phyloP scores from a whole-genome alignment of 345 rosid genomes.

The Carallia brachiata region DNA sequence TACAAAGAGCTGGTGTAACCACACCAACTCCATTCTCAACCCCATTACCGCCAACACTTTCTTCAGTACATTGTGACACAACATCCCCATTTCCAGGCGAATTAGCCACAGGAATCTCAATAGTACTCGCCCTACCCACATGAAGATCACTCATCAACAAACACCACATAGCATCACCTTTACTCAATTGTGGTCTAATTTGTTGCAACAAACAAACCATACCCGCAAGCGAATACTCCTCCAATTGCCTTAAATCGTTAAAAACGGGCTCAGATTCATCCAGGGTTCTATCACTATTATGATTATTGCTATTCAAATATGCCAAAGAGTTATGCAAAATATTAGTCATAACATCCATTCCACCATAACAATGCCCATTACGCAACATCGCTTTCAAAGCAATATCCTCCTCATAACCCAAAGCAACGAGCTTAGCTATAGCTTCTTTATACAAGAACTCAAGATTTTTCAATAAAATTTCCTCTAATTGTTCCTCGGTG shows the following conservation, averaged over 20 bases:
- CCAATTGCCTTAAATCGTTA: constrained; percentile 67
- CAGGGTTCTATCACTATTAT: constrained; percentile 34
- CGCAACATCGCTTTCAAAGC: constrained; percentile 73
- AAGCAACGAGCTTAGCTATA: constrained; percentile 55
- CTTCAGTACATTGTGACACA: constrained; percentile 30
- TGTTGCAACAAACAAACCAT: constrained; percentile 89
- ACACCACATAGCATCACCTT: constrained; percentile 98
- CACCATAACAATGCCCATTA: constrained; percentile 85
- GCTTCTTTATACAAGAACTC: constrained; percentile 67
- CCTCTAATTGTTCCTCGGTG: constrained; percentile 85
- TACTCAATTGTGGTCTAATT: constrained; percentile 72
- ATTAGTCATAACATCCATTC: constrained; percentile 77
- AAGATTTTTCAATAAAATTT: constrained; percentile 56
- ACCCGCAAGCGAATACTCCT: constrained; percentile 74
- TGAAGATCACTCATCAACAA: constrained; percentile 89
- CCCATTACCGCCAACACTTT: constrained; percentile 39
- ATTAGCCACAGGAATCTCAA: constrained; percentile 51
- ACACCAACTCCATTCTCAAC: constrained; percentile 38
- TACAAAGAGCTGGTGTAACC: constrained; percentile 56
- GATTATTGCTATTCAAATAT: constrained; percentile 49
- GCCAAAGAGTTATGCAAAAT: constrained; percentile 71
- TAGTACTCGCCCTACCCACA: constrained; percentile 68
- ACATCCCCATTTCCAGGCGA: constrained; percentile 26
- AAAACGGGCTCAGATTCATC: constrained; percentile 61
- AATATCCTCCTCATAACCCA: constrained; percentile 73